phyloP scores from a whole-genome alignment of 2,329 filamentous ascomycete species.

The Fusarium sp. region DNA sequence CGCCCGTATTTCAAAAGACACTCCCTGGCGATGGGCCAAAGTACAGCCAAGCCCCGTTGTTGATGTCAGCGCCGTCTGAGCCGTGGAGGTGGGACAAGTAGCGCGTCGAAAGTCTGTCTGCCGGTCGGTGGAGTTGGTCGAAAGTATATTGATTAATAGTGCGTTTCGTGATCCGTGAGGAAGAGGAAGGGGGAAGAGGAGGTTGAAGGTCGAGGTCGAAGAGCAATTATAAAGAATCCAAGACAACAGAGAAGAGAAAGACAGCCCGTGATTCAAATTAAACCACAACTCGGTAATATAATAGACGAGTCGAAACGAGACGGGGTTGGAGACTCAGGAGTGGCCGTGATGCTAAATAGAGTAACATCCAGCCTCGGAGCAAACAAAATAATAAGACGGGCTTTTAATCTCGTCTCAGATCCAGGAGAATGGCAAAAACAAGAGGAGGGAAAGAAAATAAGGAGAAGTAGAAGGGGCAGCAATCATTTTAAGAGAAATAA shows the following conservation, averaged over 20 bases:
- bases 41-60: constrained; percentile 41
- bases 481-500: constrained; percentile 21
- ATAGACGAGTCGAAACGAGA: constrained; percentile 25
- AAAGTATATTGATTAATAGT: constrained; percentile 18
- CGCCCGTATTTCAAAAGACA: constrained; percentile 1
- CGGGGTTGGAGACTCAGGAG: constrained; percentile 26
- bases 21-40: constrained; percentile 30
- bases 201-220: background rate
- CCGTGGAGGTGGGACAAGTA: constrained; percentile 31
- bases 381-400: constrained; percentile 10
- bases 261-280: constrained; percentile 2
- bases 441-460: background rate
- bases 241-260: background rate
- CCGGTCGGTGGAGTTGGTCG: constrained; percentile 22
- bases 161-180: background rate
- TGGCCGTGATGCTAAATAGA: constrained; percentile 35
- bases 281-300: constrained; percentile 19
- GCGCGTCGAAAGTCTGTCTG: constrained; percentile 18
- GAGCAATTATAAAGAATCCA: background rate
- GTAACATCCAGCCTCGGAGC: constrained; percentile 16
- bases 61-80: constrained; percentile 38
- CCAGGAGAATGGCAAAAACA: constrained; percentile 14
- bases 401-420: constrained; percentile 35
- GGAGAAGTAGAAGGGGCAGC: constrained; percentile 4
- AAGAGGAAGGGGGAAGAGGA: background rate